A percentile compares a stretch with the other conserved stretches of the same genome.
phyloP scores from a whole-genome alignment of 805 yeast genomes.

The Brettanomyces nanus region DNA sequence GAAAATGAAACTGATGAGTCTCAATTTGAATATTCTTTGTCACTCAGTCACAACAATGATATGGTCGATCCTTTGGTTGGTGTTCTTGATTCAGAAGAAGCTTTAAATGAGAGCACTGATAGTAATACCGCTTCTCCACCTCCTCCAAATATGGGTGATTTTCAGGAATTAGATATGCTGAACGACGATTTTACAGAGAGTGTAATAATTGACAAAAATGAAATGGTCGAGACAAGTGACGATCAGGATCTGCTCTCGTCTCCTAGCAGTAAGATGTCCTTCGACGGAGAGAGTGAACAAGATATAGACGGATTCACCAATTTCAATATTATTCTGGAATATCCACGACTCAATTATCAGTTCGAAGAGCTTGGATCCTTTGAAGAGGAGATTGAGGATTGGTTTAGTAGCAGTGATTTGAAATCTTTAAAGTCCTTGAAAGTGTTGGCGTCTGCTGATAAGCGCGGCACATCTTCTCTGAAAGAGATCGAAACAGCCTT shows the following conservation, averaged over 20 bases:
- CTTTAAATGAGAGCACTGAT: too few species aligned
- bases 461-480: too few species aligned
- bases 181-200: slow-evolving; percentile 20
- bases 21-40: too few species aligned
- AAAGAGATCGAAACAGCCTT: neutral
- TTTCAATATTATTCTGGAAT: slow-evolving; percentile 25
- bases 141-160: neutral
- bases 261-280: slow-evolving; percentile 23
- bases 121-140: neutral
- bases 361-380: slow-evolving; percentile 30
- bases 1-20: too few species aligned
- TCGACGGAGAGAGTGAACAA: slow-evolving; percentile 14
- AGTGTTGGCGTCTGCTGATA: too few species aligned
- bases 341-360: slow-evolving; percentile 37
- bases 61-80: too few species aligned
- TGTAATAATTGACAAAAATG: slow-evolving; percentile 23
- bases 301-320: slow-evolving; percentile 27
- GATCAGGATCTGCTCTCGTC: slow-evolving; percentile 23
- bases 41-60: too few species aligned
- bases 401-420: slow-evolving; percentile 29
- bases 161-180: neutral
- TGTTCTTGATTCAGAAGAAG: too few species aligned
- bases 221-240: slow-evolving; percentile 23
- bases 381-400: slow-evolving; percentile 31
- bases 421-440: slow-evolving; percentile 13